Evolutionary conservation across 2,329 filamentous ascomycete species (phyloP).

Genomic region (Ceratocystis lukuohia): DNA sequence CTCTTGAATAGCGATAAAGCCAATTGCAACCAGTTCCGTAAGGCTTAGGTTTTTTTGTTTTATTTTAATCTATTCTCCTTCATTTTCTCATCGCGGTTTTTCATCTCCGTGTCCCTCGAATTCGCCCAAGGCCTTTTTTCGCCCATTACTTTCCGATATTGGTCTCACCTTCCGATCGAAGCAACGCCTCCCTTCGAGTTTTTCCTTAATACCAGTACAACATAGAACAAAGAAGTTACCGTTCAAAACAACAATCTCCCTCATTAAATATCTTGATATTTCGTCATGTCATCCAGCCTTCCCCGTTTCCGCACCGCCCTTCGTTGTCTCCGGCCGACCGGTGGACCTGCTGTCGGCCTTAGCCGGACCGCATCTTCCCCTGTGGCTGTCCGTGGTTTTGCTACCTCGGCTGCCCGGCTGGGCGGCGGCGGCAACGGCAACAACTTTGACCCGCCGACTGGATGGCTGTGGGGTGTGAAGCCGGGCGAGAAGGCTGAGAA

Average conservation of each 20-base stretch:
- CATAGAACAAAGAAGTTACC: too few species aligned
- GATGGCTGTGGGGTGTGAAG: conserved; percentile 89
- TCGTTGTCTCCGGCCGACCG: background rate
- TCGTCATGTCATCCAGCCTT: conserved; percentile 7
- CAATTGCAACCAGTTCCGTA: background rate
- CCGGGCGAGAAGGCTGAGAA: conserved; percentile 91
- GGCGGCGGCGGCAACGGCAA: conserved; percentile 43
- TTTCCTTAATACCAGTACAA: too few species aligned
- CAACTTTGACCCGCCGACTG: conserved; percentile 78
- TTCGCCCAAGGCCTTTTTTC: background rate
- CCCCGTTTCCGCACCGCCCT: background rate
- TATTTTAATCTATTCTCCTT: background rate
- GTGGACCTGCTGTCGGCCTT: background rate
- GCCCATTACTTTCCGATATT: too few species aligned
- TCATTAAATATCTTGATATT: background rate
- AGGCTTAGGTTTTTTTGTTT: background rate
- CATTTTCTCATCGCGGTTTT: background rate
- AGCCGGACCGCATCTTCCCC: background rate
- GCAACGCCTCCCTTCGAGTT: too few species aligned
- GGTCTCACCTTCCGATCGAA: too few species aligned
- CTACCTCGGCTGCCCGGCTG: conserved; percentile 25
- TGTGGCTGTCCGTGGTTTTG: background rate
- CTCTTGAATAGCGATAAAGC: background rate
- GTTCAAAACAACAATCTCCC: background rate
- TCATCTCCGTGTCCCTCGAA: background rate